Evolutionary conservation across 352 stramenopile genomes (phyloP), one percentile per base, ranked within the genome.

Genomic region (Saprolegnia diclina): DNA sequence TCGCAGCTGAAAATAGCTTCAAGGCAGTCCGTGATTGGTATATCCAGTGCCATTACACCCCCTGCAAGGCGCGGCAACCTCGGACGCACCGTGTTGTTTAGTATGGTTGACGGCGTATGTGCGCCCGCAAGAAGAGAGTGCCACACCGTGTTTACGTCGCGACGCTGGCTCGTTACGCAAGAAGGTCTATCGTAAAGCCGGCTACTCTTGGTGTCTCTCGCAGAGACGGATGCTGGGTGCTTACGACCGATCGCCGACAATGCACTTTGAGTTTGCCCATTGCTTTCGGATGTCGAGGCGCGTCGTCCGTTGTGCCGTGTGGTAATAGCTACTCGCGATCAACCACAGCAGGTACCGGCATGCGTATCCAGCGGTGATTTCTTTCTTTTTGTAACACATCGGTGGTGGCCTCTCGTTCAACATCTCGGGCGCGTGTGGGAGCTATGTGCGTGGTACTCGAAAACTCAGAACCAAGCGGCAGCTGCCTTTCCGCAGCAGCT

Each of bases 191-290:
- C 13, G 35, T 59, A 26, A 48, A 48, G 42, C 42, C 42, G 42
- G 52, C 52, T 59, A 59, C 52, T 59, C 52, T 11, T 16, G 52
- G 13, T 59, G 52, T 59, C 52, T 59, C 52, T 59, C 3, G 52
- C 13, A 59, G 42, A 48, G 42, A 59, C 35, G 52, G 52, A 21
- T 14, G 35, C 11, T 35, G 35, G 52, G 29, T 35, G 29, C 29
- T 5, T 2, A 35, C 29, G 29, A 35, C 29, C 29, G 29, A 35
- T 2, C 29, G 29, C 29, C 29, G 29, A 35, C 29, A 35, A 35
- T 35, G 29, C 29, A 35, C 29, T 35, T 52, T 29, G 46, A 22
- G 24, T 54, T 54, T 54, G 46, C 45, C 18, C 5, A 54, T 5
- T 54, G 2, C 46, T 54, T 29, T 5, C 29, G 29, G 29, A 2